Evolutionary conservation across 2,329 filamentous ascomycete genomes (phyloP), one percentile per base, ranked within the genome.

Genomic region (Cladosporium colombiae): DNA sequence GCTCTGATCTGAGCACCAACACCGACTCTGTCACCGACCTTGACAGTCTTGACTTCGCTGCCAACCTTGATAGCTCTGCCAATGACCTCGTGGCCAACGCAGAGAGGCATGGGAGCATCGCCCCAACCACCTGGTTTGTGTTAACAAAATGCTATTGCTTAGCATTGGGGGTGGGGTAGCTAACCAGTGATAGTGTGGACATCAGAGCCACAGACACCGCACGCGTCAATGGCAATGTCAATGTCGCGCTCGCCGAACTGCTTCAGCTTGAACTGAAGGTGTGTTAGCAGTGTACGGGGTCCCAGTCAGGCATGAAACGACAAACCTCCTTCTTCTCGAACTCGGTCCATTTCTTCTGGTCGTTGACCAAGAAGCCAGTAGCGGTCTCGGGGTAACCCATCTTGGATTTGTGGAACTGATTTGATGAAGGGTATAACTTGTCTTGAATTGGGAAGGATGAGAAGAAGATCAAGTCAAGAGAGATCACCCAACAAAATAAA

Each of bases 221-320:
- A 94, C 75, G 86, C 89, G 70, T 93, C 88, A 73, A 97, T 89
- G 82, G 93, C 90, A 79, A 97, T 87, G 76, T 96, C 92, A 73
- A 97, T 87, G 76, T 97, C 92, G 78, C 91, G 86, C 76, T 93
- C 91, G 70, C 89, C 91, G 76, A 96, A 96, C 21, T 91, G 90
- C 82, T 96, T 95, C 66, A 93, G 88, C 72, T 88, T 86, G 82
- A 92, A 92, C 82, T 93, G 59, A 31, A 23, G 62, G 78, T 8
- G 29, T 50, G 59, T 67, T 37, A 64, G 59, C 23, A 5, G 10
- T 18, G 44, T 7, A 14, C 31, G 11, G 27, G 23, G 16, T 4
- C 1, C 16, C 35, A 21, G 13, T 29, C 31, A 29, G 33, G 5
- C n/a, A 33, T 16, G 16, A 27, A 3, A 56, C 18, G 4, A 71